Base-by-base conservation (phyloP, 257 asterid species). In the Leptodermis oblonga region DNA sequence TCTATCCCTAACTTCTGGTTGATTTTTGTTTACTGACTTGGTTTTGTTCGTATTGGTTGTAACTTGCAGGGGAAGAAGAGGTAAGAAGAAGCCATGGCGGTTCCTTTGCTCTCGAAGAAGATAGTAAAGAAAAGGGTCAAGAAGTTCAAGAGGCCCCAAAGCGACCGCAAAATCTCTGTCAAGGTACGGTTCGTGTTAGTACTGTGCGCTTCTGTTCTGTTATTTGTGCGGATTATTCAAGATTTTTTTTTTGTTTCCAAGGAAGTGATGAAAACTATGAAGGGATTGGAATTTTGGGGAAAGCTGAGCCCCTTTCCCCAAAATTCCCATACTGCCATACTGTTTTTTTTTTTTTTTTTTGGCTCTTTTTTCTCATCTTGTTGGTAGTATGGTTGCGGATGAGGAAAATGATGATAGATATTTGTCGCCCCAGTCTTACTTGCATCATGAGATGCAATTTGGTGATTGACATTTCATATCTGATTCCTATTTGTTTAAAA, bases 371-470 rank as follows among this genome's bases (percentile, higher is more conserved):
- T 8, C 10, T 61, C 3, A 1, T 36, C 33, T n/a, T 34, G 1
- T 13, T 64, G 25, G 12, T 0, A n/a, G 6, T 3, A 30, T 67
- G n/a, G 52, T 23, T 26, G 39, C 4, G 25, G 4, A 36, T 37
- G 39, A 49, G 62, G 79, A 67, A 75, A 33, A 55, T 78, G 83
- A 78, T 81, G 83, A 78, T 31, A 30, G 17, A n/a, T 65, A 15
- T 8, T 75, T 81, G 86, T 81, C 86, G 83, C 86, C 86, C 86
- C 83, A 81, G 86, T 75, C 83, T 81, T 81, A 81, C 31, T 65
- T 75, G 86, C 80, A 67, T 55, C 72, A 43, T 14, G 25, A 37
- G 66, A 61, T 78, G 83, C 79, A 75, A 65, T 65, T 23, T 81
- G 86, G 83, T 81, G 86, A 81, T 75, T 61, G 86, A 78, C 81